Conservation (phyloP, 768 basidiomycete species). For the Termitomyces sp. region DNA sequence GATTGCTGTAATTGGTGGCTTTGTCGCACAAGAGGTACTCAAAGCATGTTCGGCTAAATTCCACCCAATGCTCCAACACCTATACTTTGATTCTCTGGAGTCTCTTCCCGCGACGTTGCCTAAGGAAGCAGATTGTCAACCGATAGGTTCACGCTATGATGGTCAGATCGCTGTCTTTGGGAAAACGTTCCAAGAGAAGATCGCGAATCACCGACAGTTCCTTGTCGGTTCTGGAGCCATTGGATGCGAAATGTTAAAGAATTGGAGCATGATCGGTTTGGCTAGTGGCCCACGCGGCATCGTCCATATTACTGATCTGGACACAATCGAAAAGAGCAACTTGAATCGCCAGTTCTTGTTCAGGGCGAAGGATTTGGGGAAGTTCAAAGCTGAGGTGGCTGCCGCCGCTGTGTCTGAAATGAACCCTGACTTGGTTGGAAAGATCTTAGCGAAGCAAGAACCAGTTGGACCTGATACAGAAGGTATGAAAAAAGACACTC, state of each 20-base stretch:
- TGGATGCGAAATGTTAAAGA: constrained; percentile 99
- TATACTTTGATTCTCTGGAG: constrained; percentile 98
- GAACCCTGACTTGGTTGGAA: constrained; percentile 87
- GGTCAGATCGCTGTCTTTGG: constrained; percentile 96
- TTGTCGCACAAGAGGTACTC: constrained; percentile 95
- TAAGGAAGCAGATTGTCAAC: constrained; percentile 78
- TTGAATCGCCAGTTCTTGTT: constrained; percentile 98
- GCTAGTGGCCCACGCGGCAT: constrained; percentile 72
- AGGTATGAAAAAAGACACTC: constrained; percentile 43
- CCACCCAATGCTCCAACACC: constrained; percentile 89
- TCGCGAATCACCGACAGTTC: constrained; percentile 88
- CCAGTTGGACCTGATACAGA: constrained; percentile 92
- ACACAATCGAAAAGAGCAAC: constrained; percentile 99
- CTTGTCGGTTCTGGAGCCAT: constrained; percentile 98
- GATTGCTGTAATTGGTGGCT: constrained; percentile 92
- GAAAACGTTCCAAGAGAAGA: constrained; percentile 85
- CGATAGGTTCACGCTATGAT: constrained; percentile 83
- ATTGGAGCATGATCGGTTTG: constrained; percentile 99
- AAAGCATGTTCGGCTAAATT: constrained; percentile 98
- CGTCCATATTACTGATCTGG: constrained; percentile 93
- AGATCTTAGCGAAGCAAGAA: constrained; percentile 87
- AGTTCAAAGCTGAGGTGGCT: constrained; percentile 96
- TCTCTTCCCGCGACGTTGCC: constrained; percentile 77
- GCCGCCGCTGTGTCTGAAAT: constrained; percentile 88
- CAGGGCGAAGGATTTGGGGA: constrained; percentile 91